Base-by-base conservation (phyloP, 176 grass and related monocot species). In the Typha latifolia region DNA sequence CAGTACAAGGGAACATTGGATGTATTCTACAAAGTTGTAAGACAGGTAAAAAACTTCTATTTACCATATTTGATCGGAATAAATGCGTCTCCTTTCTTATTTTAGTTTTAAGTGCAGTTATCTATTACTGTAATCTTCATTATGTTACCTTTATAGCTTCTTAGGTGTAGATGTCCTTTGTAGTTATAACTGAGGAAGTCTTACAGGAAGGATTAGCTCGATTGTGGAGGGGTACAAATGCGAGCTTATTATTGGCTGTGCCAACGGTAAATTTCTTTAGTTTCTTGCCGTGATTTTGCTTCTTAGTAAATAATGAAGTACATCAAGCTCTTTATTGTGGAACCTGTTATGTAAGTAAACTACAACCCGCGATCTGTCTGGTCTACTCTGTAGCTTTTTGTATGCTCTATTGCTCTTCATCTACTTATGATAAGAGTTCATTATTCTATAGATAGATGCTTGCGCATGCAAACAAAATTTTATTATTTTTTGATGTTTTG, bases 141-240 rank as follows among this genome's bases (percentile, higher is more conserved):
- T n/a, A 6, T 12, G 65, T 12, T 43, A 52, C 15, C 34, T 9
- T 52, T 14, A 12, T 16, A 62, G 10, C 7, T 15, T 16, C n/a
- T 56, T 14, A 37, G n/a, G 53, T 59, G 19, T 61, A 26, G 48
- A 49, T n/a, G 12, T 24, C 11, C 23, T 31, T 34, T 59, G 48
- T 32, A 1, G 4, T 15, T 48, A 50, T 27, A 47, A 66, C 21
- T 23, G 50, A 48, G 13, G 13, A 76, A 62, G 43, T 27, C 59
- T 32, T 76, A 49, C 78, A 96, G 92, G 92, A 96, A 96, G 92
- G 92, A 70, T 50, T 89, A 48, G 65, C 63, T 75, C 91, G 69
- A 73, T 70, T 96, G 64, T 96, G 92, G 92, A 96, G 92, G 71
- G 92, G 92, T 69, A 96, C 92, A 51, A 80, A 69, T 75, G 92